Percentiles rank a stretch among this genome's conserved stretches.
Evolutionary conservation across 169 alveolate species (phyloP).

Genomic region (Plasmodium vivax): DNA sequence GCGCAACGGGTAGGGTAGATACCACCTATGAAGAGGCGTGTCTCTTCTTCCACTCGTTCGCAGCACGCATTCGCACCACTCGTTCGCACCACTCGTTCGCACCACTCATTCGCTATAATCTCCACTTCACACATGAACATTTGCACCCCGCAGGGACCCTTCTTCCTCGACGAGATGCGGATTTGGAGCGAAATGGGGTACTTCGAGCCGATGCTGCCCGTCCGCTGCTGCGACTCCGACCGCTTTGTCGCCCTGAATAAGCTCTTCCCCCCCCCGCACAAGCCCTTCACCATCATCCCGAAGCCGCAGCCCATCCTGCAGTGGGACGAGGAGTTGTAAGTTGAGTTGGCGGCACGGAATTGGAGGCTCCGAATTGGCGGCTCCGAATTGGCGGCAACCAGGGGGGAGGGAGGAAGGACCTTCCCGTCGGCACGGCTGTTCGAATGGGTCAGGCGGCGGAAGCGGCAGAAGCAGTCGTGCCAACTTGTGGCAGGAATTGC

Average conservation of each 20-base stretch:
- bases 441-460: neutral
- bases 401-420: no score
- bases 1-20: neutral
- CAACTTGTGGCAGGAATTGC: neutral
- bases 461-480: neutral
- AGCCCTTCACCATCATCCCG: constrained; percentile 77
- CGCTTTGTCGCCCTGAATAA: constrained; percentile 79
- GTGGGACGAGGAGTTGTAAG: constrained; percentile 52
- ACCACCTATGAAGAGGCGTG: neutral
- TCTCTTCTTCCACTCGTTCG: neutral
- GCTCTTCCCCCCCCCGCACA: constrained; percentile 78
- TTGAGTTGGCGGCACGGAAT: neutral
- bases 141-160: constrained; percentile 74
- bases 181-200: constrained; percentile 80
- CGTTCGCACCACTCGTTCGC: no score
- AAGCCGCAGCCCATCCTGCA: constrained; percentile 76
- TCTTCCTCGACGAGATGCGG: constrained; percentile 76
- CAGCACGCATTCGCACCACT: no score
- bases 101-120: neutral
- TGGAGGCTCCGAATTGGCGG: no score
- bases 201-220: constrained; percentile 83
- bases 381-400: no score
- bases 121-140: neutral
- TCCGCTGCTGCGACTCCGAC: constrained; percentile 80
- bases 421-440: neutral